Conservation (phyloP, 495 filamentous ascomycete species). For the Aspergillus baeticus region DNA sequence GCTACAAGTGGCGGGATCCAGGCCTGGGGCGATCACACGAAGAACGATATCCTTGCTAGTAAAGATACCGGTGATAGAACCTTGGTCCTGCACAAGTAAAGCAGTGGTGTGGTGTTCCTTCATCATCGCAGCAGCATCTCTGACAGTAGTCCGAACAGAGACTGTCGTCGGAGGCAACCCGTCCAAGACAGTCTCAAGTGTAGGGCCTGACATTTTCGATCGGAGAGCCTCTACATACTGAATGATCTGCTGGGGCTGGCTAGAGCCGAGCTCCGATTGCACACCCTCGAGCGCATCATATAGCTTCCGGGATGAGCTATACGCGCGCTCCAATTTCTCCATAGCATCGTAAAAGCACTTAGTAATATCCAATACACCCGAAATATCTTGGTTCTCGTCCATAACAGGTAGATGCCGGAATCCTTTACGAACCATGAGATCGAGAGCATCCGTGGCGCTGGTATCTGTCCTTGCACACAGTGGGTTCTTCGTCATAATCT, state of each 20-base stretch:
- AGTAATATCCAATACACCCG: slow-evolving; percentile 96
- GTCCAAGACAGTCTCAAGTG: slow-evolving; percentile 89
- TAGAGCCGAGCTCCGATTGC: slow-evolving; percentile 95
- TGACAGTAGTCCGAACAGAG: slow-evolving; percentile 91
- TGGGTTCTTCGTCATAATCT: slow-evolving; percentile 99
- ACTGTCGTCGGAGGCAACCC: slow-evolving; percentile 91
- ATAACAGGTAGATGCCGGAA: slow-evolving; percentile 98
- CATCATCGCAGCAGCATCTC: slow-evolving; percentile 91
- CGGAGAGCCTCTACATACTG: slow-evolving; percentile 96
- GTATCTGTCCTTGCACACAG: slow-evolving; percentile 96
- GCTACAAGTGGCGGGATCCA: slow-evolving; percentile 93
- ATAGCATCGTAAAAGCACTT: slow-evolving; percentile 99
- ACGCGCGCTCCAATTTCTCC: slow-evolving; percentile 97
- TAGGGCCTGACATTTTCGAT: slow-evolving; percentile 96
- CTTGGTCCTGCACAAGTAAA: slow-evolving; percentile 93
- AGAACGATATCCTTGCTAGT: slow-evolving; percentile 99
- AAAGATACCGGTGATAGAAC: slow-evolving; percentile 97
- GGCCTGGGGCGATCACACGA: slow-evolving; percentile 93
- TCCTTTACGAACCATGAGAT: slow-evolving; percentile 97
- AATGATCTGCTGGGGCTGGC: slow-evolving; percentile 96
- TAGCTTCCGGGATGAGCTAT: slow-evolving; percentile 91
- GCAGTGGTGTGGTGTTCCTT: slow-evolving; percentile 98
- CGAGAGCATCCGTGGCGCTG: slow-evolving; percentile 93
- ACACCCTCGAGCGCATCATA: slow-evolving; percentile 98
- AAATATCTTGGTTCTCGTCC: slow-evolving; percentile 99